Evolutionary conservation across 2,329 filamentous ascomycete species (phyloP).

Genomic region (Alternaria arbusti): DNA sequence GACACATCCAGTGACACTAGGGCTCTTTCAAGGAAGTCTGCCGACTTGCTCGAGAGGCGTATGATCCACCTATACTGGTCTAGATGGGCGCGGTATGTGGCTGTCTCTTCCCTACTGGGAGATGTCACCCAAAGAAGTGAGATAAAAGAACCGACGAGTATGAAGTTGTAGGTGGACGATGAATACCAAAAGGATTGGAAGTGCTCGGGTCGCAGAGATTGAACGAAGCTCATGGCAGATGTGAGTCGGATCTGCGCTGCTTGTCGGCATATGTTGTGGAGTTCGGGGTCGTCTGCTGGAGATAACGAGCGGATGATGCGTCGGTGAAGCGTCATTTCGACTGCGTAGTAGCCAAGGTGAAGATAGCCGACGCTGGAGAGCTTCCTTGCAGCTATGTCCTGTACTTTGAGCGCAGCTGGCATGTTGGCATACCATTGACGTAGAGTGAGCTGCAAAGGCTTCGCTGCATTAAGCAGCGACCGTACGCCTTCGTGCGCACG

Average conservation of each 20-base stretch:
- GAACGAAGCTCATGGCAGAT: slow-evolving; percentile 55
- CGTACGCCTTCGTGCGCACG: slow-evolving; percentile 55
- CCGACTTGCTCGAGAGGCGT: slow-evolving; percentile 51
- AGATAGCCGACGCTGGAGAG: slow-evolving; percentile 48
- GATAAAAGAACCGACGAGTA: slow-evolving; percentile 52
- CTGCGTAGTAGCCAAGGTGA: slow-evolving; percentile 55
- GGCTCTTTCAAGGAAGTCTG: slow-evolving; percentile 52
- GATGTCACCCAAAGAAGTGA: slow-evolving; percentile 49
- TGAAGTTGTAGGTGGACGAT: slow-evolving; percentile 52
- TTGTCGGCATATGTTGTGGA: slow-evolving; percentile 49
- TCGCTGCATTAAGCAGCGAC: slow-evolving; percentile 59
- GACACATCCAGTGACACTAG: slow-evolving; percentile 34
- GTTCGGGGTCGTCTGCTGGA: slow-evolving; percentile 34
- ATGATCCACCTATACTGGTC: slow-evolving; percentile 53
- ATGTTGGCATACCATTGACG: slow-evolving; percentile 61
- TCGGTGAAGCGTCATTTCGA: slow-evolving; percentile 56
- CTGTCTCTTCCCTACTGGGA: slow-evolving; percentile 40
- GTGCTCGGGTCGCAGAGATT: slow-evolving; percentile 53
- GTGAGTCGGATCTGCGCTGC: slow-evolving; percentile 53
- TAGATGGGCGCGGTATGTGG: slow-evolving; percentile 45
- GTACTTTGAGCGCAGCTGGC: slow-evolving; percentile 58
- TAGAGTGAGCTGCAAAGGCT: slow-evolving; percentile 60
- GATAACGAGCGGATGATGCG: slow-evolving; percentile 48
- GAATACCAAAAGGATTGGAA: slow-evolving; percentile 58
- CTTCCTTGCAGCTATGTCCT: slow-evolving; percentile 45